phyloP scores from a whole-genome alignment of 2,329 filamentous ascomycete genomes.

The Nannizziopsis arthrosporioides region DNA sequence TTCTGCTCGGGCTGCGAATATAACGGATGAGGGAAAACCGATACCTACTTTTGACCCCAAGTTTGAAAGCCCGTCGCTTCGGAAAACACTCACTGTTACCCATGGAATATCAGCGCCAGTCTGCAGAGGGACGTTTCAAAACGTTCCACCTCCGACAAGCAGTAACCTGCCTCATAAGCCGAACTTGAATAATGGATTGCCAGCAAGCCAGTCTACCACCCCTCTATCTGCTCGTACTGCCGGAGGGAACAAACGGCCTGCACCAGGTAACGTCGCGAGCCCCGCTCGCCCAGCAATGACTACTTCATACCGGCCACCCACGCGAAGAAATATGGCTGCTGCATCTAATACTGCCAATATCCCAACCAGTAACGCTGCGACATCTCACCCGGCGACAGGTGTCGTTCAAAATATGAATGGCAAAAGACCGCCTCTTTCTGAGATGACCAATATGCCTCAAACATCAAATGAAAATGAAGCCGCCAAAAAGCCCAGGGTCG shows the following conservation, averaged over 20 bases:
- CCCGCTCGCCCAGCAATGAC: conserved; percentile 24
- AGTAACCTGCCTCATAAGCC: conserved; percentile 2
- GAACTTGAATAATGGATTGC: conserved; percentile 1
- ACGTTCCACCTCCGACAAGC: conserved; percentile 10
- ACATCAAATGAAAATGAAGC: conserved; percentile 15
- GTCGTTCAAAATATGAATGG: conserved; percentile 22
- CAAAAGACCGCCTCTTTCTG: conserved; percentile 35
- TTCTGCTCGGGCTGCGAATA: conserved; percentile 54
- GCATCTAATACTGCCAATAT: conserved; percentile 15
- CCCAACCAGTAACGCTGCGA: conserved; percentile 17
- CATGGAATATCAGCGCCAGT: conserved; percentile 66
- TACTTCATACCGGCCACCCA: conserved; percentile 36
- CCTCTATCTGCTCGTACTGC: background rate
- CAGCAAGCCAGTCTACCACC: conserved; percentile 5
- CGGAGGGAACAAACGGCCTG: background rate
- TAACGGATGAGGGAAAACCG: conserved; percentile 39
- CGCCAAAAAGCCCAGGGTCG: conserved; percentile 10
- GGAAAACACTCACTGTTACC: conserved; percentile 79
- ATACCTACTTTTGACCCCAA: conserved; percentile 58
- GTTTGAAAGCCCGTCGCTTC: conserved; percentile 69
- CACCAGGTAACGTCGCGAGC: conserved; percentile 12
- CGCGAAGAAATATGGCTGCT: conserved; percentile 29
- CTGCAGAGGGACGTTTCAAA: conserved; percentile 30
- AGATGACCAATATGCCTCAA: conserved; percentile 33
- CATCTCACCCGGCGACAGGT: conserved; percentile 14